phyloP scores from a whole-genome alignment of 2,329 filamentous ascomycete species.

The Calycina herbarum region DNA sequence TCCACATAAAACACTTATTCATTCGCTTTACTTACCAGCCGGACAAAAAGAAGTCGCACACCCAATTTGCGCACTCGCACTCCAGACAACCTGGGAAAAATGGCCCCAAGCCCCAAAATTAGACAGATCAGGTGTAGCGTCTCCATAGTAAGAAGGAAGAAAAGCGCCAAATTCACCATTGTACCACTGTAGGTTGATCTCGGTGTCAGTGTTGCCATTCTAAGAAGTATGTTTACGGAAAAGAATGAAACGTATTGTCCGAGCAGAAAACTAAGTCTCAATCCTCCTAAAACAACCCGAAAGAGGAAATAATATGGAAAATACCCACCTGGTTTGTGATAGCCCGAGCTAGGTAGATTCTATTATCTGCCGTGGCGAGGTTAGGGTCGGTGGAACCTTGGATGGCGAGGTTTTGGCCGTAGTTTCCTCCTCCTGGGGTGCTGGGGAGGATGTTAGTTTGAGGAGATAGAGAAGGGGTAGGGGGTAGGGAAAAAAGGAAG shows the following conservation, averaged over 20 bases:
- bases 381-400: background rate
- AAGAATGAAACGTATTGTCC: too few species aligned
- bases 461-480: too few species aligned
- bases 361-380: background rate
- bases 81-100: background rate
- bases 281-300: too few species aligned
- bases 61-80: background rate
- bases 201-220: too few species aligned
- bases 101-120: background rate
- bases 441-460: background rate
- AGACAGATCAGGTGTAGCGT: background rate
- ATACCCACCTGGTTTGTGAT: background rate
- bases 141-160: background rate
- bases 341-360: background rate
- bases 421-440: background rate
- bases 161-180: background rate
- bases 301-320: too few species aligned
- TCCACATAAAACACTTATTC: too few species aligned
- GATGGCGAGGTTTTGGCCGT: background rate
- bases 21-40: too few species aligned
- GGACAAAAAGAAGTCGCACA: background rate
- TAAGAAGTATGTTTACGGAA: too few species aligned
- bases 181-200: background rate
- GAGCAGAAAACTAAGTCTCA: too few species aligned
- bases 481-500: background rate